Evolutionary conservation across 345 rosid species (phyloP).

Genomic region (Acer campestre): DNA sequence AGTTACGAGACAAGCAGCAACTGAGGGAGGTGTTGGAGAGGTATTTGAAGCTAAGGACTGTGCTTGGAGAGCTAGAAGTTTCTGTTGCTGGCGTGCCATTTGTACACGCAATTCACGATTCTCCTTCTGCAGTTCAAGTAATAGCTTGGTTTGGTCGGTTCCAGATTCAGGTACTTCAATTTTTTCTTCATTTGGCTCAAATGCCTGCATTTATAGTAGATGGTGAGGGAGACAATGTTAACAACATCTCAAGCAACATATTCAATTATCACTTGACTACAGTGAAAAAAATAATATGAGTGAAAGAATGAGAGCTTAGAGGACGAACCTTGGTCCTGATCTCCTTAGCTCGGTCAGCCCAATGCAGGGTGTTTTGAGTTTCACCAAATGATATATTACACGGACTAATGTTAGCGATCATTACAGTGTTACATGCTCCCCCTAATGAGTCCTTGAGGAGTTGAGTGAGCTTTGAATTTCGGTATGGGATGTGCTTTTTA

Average conservation of each 20-base stretch:
- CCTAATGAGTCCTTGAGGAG: slow-evolving; percentile 94
- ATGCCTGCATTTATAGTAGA: slow-evolving; percentile 36
- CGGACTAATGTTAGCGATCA: slow-evolving; percentile 96
- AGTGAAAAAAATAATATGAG: not conserved
- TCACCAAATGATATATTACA: slow-evolving; percentile 86
- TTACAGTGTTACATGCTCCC: slow-evolving; percentile 88
- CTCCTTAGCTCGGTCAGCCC: slow-evolving; percentile 98
- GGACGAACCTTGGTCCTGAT: slow-evolving; percentile 62
- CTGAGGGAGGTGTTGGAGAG: slow-evolving; percentile 76
- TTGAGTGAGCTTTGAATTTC: slow-evolving; percentile 96
- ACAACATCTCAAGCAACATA: not conserved
- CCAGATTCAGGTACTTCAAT: slow-evolving; percentile 50
- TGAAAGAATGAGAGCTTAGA: not conserved
- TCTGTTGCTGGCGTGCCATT: slow-evolving; percentile 73
- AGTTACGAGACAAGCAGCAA: slow-evolving; percentile 60
- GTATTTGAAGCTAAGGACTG: slow-evolving; percentile 66
- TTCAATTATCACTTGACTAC: not conserved
- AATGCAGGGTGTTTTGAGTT: slow-evolving; percentile 93
- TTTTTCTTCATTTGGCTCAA: slow-evolving; percentile 56
- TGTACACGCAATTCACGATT: slow-evolving; percentile 80
- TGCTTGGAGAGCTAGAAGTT: slow-evolving; percentile 69
- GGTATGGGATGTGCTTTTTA: slow-evolving; percentile 85
- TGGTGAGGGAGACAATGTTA: not conserved
- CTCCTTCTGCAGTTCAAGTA: slow-evolving; percentile 85
- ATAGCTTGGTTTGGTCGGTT: slow-evolving; percentile 62